Percentiles rank a stretch among this genome's conserved stretches.
Conservation (phyloP, 2,329 filamentous ascomycete genomes). For the Cercospora zeae-maydis region DNA sequence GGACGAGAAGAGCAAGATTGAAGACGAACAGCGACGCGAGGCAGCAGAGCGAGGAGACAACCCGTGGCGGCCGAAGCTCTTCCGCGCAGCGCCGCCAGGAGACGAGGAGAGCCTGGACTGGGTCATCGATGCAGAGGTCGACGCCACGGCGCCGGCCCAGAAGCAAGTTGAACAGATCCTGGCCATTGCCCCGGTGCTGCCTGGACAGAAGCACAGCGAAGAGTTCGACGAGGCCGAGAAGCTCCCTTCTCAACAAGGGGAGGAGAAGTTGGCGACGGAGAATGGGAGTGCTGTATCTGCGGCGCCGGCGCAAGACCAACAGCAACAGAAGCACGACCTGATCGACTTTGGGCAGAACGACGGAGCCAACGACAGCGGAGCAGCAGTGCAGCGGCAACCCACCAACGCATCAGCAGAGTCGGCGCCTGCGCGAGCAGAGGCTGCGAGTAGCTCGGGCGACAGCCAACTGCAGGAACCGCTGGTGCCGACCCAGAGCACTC, state of each 20-base stretch:
- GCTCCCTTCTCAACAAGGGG: slow-evolving; percentile 23
- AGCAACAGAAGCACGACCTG: slow-evolving; percentile 42
- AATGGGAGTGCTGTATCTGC: slow-evolving; percentile 1
- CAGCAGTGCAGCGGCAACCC: slow-evolving; percentile 4
- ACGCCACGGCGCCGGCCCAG: slow-evolving; percentile 59
- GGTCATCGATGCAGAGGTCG: slow-evolving; percentile 83
- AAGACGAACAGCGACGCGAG: slow-evolving; percentile 87
- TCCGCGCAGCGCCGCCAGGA: slow-evolving; percentile 63
- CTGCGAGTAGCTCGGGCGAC: neutral
- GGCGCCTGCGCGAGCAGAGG: slow-evolving; percentile 7
- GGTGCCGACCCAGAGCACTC: slow-evolving; percentile 12
- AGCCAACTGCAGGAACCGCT: slow-evolving; percentile 18
- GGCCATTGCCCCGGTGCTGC: slow-evolving; percentile 77
- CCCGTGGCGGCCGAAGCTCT: slow-evolving; percentile 85
- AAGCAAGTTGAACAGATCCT: slow-evolving; percentile 78
- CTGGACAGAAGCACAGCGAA: slow-evolving; percentile 56
- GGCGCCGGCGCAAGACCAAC: slow-evolving; percentile 1
- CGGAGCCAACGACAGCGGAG: slow-evolving; percentile 2
- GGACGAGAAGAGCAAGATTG: slow-evolving; percentile 92
- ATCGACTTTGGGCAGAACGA: slow-evolving; percentile 57
- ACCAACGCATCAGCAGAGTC: slow-evolving; percentile 13
- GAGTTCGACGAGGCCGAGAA: slow-evolving; percentile 18
- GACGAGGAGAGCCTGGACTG: slow-evolving; percentile 83
- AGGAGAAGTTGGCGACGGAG: neutral
- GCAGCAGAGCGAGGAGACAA: slow-evolving; percentile 74